phyloP scores from a whole-genome alignment of 352 stramenopile genomes.

The Phytophthora crassamura region DNA sequence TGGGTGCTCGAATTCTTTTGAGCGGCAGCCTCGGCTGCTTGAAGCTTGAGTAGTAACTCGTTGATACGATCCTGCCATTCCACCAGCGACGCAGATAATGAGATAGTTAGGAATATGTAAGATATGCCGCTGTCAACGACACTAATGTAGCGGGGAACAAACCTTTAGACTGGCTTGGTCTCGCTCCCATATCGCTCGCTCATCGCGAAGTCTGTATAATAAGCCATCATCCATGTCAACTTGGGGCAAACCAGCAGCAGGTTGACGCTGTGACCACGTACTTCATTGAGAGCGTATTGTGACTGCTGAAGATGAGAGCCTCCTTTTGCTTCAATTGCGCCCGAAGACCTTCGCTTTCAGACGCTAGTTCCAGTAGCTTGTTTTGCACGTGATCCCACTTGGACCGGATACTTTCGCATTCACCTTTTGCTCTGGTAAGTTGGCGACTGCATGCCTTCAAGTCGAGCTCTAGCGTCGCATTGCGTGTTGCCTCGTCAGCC shows the following conservation, averaged over 20 bases:
- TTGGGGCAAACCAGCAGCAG: background rate
- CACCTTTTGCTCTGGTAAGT: constrained; percentile 52
- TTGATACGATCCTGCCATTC: constrained; percentile 49
- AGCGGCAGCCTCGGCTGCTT: constrained; percentile 52
- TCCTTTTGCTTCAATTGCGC: constrained; percentile 85
- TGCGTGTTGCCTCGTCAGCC: constrained; percentile 54
- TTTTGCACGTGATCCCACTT: constrained; percentile 68
- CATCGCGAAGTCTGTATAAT: constrained; percentile 56
- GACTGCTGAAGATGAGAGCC: constrained; percentile 60
- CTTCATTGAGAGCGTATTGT: constrained; percentile 64
- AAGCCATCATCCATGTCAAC: background rate
- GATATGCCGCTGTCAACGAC: background rate
- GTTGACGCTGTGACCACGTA: constrained; percentile 20
- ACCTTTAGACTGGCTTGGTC: constrained; percentile 61
- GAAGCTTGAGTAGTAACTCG: constrained; percentile 62
- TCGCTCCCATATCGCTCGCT: constrained; percentile 56
- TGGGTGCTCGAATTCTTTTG: constrained; percentile 36
- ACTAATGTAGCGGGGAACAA: constrained; percentile 1
- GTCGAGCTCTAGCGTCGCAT: constrained; percentile 61
- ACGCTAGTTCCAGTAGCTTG: constrained; percentile 56
- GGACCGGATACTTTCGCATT: constrained; percentile 51
- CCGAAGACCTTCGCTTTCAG: constrained; percentile 65
- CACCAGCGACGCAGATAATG: background rate
- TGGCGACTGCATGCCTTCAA: constrained; percentile 57
- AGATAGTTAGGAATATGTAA: background rate